Evolutionary conservation across 2,329 filamentous ascomycete species (phyloP).

Genomic region (Zymoseptoria passerinii): DNA sequence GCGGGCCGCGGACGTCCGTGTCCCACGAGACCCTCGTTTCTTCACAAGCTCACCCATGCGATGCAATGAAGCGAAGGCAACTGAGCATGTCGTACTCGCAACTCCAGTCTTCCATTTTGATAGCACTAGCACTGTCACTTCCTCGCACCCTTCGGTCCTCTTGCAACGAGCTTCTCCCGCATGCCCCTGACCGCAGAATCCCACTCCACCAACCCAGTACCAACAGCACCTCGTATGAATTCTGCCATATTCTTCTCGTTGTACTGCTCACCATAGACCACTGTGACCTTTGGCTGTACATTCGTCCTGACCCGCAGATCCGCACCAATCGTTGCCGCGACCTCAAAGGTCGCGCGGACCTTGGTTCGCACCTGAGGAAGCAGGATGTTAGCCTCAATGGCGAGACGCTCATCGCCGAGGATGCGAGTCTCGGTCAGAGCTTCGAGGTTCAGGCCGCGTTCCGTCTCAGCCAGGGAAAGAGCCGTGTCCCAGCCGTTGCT

Average conservation of each 20-base stretch:
- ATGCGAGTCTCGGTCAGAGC: slow-evolving; percentile 58
- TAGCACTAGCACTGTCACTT: slow-evolving; percentile 9
- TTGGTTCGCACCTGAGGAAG: slow-evolving; percentile 60
- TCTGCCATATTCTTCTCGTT: slow-evolving; percentile 68
- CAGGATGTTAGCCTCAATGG: slow-evolving; percentile 54
- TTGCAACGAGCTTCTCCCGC: slow-evolving; percentile 35
- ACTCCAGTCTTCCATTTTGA: background rate
- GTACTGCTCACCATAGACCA: slow-evolving; percentile 72
- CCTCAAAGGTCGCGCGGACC: slow-evolving; percentile 53
- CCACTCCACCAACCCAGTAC: slow-evolving; percentile 28
- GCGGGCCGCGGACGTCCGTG: background rate
- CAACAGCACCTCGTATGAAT: slow-evolving; percentile 45
- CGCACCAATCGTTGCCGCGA: slow-evolving; percentile 42
- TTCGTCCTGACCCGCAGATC: slow-evolving; percentile 45
- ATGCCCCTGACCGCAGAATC: slow-evolving; percentile 38
- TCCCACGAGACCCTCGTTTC: background rate
- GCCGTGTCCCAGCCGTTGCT: slow-evolving; percentile 60
- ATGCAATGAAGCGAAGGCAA: background rate
- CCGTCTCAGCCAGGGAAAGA: slow-evolving; percentile 49
- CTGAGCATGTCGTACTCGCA: background rate
- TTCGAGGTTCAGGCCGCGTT: slow-evolving; percentile 53
- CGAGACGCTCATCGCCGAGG: slow-evolving; percentile 57
- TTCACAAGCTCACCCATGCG: background rate
- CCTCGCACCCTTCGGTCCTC: slow-evolving; percentile 35
- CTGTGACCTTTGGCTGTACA: slow-evolving; percentile 41